Percentiles rank a stretch among this genome's conserved stretches.
Evolutionary conservation across 2,329 filamentous ascomycete species (phyloP).

Genomic region (Botrytis fabae): DNA sequence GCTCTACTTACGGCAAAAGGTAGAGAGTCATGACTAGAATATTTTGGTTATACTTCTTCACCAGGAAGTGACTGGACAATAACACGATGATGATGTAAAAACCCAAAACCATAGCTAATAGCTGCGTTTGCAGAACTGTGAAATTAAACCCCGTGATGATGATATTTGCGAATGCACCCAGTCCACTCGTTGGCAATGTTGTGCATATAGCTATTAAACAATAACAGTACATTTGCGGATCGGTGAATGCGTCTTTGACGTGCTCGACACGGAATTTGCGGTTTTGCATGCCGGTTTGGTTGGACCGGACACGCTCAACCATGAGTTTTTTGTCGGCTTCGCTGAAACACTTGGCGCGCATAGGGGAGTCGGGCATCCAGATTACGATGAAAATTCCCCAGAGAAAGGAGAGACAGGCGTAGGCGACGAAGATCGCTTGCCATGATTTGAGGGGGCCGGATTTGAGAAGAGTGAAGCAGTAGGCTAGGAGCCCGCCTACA

Average conservation of each 20-base stretch:
- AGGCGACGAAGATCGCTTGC: slow-evolving; percentile 58
- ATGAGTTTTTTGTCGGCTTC: slow-evolving; percentile 49
- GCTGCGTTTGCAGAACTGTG: slow-evolving; percentile 64
- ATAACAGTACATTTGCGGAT: slow-evolving; percentile 68
- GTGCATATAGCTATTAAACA: slow-evolving; percentile 68
- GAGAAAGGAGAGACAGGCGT: slow-evolving; percentile 47
- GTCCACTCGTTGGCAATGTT: slow-evolving; percentile 69
- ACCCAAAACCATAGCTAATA: slow-evolving; percentile 74
- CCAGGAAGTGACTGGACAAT: slow-evolving; percentile 64
- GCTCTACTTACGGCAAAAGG: slow-evolving; percentile 59
- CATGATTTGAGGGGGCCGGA: slow-evolving; percentile 57
- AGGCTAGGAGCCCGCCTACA: slow-evolving; percentile 62
- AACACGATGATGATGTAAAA: slow-evolving; percentile 72
- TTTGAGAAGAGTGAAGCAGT: slow-evolving; percentile 55
- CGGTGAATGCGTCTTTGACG: slow-evolving; percentile 53
- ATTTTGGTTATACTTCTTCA: slow-evolving; percentile 69
- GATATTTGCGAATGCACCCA: slow-evolving; percentile 73
- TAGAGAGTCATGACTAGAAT: slow-evolving; percentile 65
- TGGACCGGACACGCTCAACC: slow-evolving; percentile 55
- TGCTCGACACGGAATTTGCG: slow-evolving; percentile 52
- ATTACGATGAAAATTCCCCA: slow-evolving; percentile 46
- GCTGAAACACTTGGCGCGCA: slow-evolving; percentile 47
- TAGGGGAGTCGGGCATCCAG: slow-evolving; percentile 53
- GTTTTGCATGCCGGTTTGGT: slow-evolving; percentile 58
- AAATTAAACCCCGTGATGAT: slow-evolving; percentile 73